These are phyloP conservation scores for Pyracantha coccinea DNA, from an alignment of 331 rosid genomes.

Conservation along the genomic window DNA sequence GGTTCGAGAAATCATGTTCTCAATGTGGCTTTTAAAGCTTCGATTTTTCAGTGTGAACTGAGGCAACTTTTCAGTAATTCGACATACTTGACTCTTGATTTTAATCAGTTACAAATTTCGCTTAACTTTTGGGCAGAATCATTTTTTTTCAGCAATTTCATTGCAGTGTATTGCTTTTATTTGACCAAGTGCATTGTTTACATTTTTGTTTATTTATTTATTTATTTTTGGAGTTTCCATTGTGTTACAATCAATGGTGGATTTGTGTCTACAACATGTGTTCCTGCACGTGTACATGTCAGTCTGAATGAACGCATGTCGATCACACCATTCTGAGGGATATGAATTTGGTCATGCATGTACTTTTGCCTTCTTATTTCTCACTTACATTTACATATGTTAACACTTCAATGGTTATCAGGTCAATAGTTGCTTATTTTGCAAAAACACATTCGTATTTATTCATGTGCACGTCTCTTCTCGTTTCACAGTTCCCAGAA, in stretches of 20 bases:
- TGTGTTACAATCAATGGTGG: neutral
- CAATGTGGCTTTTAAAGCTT: neutral
- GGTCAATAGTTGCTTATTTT: neutral
- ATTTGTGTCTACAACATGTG: too few species aligned
- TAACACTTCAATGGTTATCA: neutral
- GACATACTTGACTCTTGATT: neutral
- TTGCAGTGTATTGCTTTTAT: too few species aligned
- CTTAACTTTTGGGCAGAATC: neutral
- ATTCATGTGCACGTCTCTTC: slow-evolving; percentile 9
- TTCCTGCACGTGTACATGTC: neutral
- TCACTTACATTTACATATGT: neutral
- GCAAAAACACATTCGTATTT: slow-evolving; percentile 7
- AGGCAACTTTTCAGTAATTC: neutral
- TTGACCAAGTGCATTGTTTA: neutral
- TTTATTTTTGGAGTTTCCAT: neutral
- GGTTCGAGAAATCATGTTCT: neutral
- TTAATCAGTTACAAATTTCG: neutral
- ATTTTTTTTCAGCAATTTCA: neutral
- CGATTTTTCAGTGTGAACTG: neutral
- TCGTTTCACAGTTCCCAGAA: slow-evolving; percentile 62
- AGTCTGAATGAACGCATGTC: neutral
- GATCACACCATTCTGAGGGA: neutral
- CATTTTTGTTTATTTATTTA: too few species aligned
- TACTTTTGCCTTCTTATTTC: neutral
- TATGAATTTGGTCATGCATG: neutral